Evolutionary conservation across 1,284 basidiomycete genomes (phyloP).

Genomic region (Ceratobasidium sp.): DNA sequence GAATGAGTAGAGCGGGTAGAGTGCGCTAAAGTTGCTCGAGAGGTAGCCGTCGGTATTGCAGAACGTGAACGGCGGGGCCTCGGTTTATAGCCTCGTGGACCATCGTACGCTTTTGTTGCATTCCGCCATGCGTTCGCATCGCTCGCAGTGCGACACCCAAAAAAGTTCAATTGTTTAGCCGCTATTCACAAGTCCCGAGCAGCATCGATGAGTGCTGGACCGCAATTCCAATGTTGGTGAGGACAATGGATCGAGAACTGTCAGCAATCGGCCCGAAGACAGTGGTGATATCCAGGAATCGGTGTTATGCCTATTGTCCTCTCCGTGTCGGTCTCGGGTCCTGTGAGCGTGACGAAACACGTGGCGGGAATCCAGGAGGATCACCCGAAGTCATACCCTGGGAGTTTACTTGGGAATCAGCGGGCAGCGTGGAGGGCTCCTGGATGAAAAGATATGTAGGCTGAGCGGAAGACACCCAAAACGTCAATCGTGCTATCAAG

Average conservation of each 20-base stretch:
- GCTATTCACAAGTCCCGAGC: neutral
- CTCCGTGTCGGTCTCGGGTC: neutral
- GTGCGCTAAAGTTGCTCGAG: neutral
- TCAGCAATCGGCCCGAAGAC: neutral
- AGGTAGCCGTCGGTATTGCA: neutral
- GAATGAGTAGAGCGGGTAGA: neutral
- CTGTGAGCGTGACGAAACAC: neutral
- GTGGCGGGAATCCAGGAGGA: neutral
- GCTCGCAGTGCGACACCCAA: neutral
- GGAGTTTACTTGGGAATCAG: too few relatives aligned
- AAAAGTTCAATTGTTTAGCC: neutral
- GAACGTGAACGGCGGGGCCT: neutral
- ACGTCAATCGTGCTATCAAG: too few relatives aligned
- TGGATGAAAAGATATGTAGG: too few relatives aligned
- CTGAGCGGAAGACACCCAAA: too few relatives aligned
- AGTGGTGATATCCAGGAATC: neutral
- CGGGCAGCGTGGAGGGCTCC: too few relatives aligned
- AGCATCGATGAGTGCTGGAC: neutral
- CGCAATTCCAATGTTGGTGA: neutral
- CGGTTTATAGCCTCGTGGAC: neutral
- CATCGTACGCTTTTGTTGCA: neutral
- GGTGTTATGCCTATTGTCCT: neutral
- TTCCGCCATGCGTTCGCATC: neutral
- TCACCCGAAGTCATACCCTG: slow-evolving; percentile 1
- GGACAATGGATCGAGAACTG: neutral